A percentile compares a stretch with the other conserved stretches of the same genome.
Evolutionary conservation across 176 grass and related monocot genomes (phyloP).

Genomic region (bread wheat (Triticum aestivum)): DNA sequence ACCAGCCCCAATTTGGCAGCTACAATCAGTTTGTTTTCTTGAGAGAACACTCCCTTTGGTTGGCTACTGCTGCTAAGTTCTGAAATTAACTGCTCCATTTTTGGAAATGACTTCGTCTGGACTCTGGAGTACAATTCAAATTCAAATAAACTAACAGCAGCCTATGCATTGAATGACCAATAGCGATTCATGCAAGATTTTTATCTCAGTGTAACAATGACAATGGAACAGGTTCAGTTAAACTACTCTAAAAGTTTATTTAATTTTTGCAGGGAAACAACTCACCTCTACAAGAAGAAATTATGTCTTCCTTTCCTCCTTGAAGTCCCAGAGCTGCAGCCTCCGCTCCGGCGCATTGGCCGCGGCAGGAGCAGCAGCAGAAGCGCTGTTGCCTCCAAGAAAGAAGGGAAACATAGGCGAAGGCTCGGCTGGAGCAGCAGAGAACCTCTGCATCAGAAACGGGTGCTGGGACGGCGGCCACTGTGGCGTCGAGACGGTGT

Average conservation of each 20-base stretch:
- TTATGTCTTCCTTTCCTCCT: constrained; percentile 40
- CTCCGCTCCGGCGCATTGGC: constrained; percentile 9
- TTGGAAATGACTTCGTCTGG: neutral
- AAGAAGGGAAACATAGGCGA: constrained; percentile 30
- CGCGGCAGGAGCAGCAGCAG: constrained; percentile 9
- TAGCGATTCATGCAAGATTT: neutral
- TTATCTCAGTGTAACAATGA: neutral
- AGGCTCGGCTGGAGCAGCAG: constrained; percentile 26
- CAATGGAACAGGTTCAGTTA: neutral
- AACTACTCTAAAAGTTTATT: neutral
- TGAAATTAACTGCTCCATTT: neutral
- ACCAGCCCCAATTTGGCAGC: neutral
- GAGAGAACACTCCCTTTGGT: neutral
- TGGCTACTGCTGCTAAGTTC: neutral
- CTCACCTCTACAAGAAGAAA: constrained; percentile 27
- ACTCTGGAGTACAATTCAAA: neutral
- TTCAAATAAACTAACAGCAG: neutral
- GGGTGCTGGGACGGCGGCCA: constrained; percentile 36
- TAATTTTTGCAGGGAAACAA: neutral
- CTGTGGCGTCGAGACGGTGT: constrained; percentile 42
- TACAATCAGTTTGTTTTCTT: neutral
- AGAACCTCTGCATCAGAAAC: constrained; percentile 46
- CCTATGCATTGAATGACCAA: neutral
- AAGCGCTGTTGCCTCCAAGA: constrained; percentile 13
- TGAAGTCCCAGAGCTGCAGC: constrained; percentile 60